These are phyloP conservation scores for Yamadazyma akitaensis DNA, from an alignment of 805 yeast genomes.

Conservation along the genomic window DNA sequence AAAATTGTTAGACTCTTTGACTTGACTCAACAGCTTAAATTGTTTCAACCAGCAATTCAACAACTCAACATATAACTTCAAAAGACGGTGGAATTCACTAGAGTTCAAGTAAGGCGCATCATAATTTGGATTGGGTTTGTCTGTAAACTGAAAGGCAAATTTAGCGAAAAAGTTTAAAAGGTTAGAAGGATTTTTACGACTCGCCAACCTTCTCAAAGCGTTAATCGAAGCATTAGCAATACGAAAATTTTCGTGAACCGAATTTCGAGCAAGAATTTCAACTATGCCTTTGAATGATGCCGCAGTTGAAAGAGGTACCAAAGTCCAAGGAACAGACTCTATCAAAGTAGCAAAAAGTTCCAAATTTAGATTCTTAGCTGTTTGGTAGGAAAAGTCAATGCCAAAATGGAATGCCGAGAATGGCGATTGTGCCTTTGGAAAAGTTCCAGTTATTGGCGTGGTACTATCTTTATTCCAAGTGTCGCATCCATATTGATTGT, in stretches of 20 bases:
- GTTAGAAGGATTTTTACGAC: slow-evolving; percentile 64
- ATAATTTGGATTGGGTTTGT: slow-evolving; percentile 55
- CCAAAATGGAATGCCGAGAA: slow-evolving; percentile 41
- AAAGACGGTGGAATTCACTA: slow-evolving; percentile 52
- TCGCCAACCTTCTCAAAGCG: slow-evolving; percentile 64
- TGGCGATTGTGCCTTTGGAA: slow-evolving; percentile 34
- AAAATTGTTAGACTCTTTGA: slow-evolving; percentile 13
- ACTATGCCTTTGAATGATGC: slow-evolving; percentile 61
- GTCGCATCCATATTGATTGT: slow-evolving; percentile 48
- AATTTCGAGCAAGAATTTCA: slow-evolving; percentile 74
- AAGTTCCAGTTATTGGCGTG: slow-evolving; percentile 10
- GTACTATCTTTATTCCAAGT: slow-evolving; percentile 20
- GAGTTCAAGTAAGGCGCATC: slow-evolving; percentile 60
- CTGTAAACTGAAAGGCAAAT: slow-evolving; percentile 76
- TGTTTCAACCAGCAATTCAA: slow-evolving; percentile 79
- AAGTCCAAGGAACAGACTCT: slow-evolving; percentile 68
- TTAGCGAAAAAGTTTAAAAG: slow-evolving; percentile 74
- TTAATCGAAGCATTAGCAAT: slow-evolving; percentile 62
- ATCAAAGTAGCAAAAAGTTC: slow-evolving; percentile 69
- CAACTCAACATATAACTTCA: slow-evolving; percentile 74
- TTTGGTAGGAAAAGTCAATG: slow-evolving; percentile 31
- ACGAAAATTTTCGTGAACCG: slow-evolving; percentile 61
- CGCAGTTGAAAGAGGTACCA: slow-evolving; percentile 32
- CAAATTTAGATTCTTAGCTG: slow-evolving; percentile 38
- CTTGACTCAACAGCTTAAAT: slow-evolving; percentile 36